These are phyloP conservation scores for Piloderma croceum DNA, from an alignment of 768 basidiomycete genomes.

Conservation along the genomic window DNA sequence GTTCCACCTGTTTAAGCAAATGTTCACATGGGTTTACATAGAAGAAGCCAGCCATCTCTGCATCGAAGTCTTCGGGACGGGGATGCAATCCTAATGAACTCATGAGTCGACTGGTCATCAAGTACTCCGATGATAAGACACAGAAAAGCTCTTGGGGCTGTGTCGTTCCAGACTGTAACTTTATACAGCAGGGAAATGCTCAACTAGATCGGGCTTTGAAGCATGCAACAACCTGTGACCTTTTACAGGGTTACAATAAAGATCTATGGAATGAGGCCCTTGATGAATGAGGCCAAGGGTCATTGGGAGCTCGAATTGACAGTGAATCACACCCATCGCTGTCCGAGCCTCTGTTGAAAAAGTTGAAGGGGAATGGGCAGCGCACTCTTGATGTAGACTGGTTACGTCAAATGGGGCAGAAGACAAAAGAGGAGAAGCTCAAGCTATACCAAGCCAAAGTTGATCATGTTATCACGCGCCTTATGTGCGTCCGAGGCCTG, in stretches of 20 bases:
- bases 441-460: conserved; percentile 1
- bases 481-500: conserved; percentile 21
- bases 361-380: conserved; percentile 5
- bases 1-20: too few species aligned
- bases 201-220: conserved; percentile 3
- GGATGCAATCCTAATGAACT: too few species aligned
- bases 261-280: conserved; percentile 2
- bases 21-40: too few species aligned
- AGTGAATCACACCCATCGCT: not conserved
- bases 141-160: conserved; percentile 6
- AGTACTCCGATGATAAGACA: too few species aligned
- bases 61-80: too few species aligned
- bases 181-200: conserved; percentile 1
- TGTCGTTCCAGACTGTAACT: conserved; percentile 4
- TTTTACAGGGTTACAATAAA: conserved; percentile 1
- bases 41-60: too few species aligned
- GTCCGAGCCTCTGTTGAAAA: not conserved
- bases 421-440: conserved; percentile 3
- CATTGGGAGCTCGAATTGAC: conserved; percentile 1
- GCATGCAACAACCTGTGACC: not conserved
- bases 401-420: conserved; percentile 3
- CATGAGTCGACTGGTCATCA: too few species aligned
- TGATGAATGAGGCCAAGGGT: not conserved
- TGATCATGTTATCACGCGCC: conserved; percentile 15
- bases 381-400: conserved; percentile 5